Base-by-base conservation (phyloP, 2,329 filamentous ascomycete genomes). In the Lecanicillium sp. region DNA sequence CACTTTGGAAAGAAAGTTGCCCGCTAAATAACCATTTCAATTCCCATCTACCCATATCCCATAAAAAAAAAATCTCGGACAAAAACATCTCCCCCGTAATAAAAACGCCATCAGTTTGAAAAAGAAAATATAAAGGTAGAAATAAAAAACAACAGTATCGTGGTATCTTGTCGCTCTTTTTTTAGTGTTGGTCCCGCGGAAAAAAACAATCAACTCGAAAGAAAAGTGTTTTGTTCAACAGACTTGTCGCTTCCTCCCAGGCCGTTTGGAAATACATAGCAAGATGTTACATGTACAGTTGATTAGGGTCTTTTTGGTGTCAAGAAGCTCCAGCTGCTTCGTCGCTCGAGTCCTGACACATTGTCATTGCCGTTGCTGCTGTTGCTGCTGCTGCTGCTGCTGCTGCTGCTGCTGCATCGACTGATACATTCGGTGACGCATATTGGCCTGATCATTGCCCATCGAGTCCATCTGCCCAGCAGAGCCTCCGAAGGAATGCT, bases 351-450 rank as follows among this genome's bases (percentile, higher is more conserved):
- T 7, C n/a, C n/a, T 6, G n/a, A 26, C 23, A 37, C 29, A 30
- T 32, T 19, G 46, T 43, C 26, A 45, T 40, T 49, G 48, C 23
- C 41, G 39, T 21, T n/a, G n/a, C n/a, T n/a, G n/a, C n/a, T n/a
- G n/a, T n/a, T 29, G 32, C 7, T 35, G 32, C n/a, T 35, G 32
- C n/a, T 49, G 47, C 35, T 49, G 48, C 41, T 49, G 47, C 24
- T 42, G 39, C 15, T 44, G 41, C 17, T 44, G 41, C 29, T 49
- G 48, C 36, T 49, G 48, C 41, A 49, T 45, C 15, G 48, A 39
- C 24, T 44, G 48, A 32, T 49, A 49, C 48, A 49, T 45, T 29
- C 48, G 48, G 29, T 49, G 41, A 17, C 40, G 33, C 47, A 44
- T 49, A 11, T 26, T 49, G 20, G 48, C 41, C 29, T 44, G 48